Conservation (phyloP, 257 asterid species). For the Anisodus acutangulus region DNA sequence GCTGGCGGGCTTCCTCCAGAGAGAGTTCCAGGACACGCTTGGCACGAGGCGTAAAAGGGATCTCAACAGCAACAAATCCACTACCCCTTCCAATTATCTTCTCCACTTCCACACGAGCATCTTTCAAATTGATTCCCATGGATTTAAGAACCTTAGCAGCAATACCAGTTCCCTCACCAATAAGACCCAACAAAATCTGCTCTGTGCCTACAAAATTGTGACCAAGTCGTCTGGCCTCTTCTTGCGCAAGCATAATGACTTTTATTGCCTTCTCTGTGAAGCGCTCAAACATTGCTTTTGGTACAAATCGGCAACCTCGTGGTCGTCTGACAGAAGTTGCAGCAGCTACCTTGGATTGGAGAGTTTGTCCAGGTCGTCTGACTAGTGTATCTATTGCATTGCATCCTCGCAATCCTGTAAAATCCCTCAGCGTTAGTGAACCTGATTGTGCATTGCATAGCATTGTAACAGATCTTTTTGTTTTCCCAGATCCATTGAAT, state of each 20-base stretch:
- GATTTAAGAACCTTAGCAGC: slow-evolving; percentile 99
- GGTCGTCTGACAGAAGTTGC: slow-evolving; percentile 51
- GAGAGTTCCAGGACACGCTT: slow-evolving; percentile 96
- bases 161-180: slow-evolving; percentile 99
- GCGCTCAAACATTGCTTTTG: slow-evolving; percentile 97
- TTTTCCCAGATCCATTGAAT: slow-evolving; percentile 54
- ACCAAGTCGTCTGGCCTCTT: slow-evolving; percentile 97
- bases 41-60: slow-evolving; percentile 98
- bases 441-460: slow-evolving; percentile 49
- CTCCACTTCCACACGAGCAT: slow-evolving; percentile 98
- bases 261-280: slow-evolving; percentile 96
- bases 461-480: slow-evolving; percentile 56
- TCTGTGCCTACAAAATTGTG: slow-evolving; percentile 97
- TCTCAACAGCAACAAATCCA: slow-evolving; percentile 98
- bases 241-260: slow-evolving; percentile 98
- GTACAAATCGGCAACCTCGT: slow-evolving; percentile 53
- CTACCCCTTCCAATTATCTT: slow-evolving; percentile 97
- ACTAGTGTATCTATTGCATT: slow-evolving; percentile 68
- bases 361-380: slow-evolving; percentile 49
- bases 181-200: slow-evolving; percentile 90
- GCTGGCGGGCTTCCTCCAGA: slow-evolving; percentile 97
- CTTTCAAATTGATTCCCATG: slow-evolving; percentile 95
- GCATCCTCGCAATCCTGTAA: slow-evolving; percentile 73
- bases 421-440: slow-evolving; percentile 53
- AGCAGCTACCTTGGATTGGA: slow-evolving; percentile 73